Evolutionary conservation across 345 rosid genomes (phyloP).

Genomic region (Noccaea bulbosa): DNA sequence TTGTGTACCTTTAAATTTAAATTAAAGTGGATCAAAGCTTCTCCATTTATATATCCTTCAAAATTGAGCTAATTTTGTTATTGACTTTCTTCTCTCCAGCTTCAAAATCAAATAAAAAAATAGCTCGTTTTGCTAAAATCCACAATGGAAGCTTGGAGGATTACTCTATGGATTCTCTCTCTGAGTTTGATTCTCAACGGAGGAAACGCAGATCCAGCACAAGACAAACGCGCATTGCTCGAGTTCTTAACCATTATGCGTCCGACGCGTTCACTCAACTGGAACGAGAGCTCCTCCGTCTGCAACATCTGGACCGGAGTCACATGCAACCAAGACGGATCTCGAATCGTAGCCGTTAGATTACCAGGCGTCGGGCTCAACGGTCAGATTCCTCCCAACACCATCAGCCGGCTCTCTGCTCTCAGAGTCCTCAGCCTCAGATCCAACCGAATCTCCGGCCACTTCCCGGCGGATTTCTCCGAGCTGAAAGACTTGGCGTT

Average conservation of each 20-base stretch:
- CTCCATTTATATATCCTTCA: constrained; percentile 30
- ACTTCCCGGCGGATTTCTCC: constrained; percentile 69
- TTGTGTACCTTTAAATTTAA: constrained; percentile 42
- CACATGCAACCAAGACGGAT: constrained; percentile 65
- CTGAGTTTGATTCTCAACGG: constrained; percentile 40
- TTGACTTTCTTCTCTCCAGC: constrained; percentile 25
- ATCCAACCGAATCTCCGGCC: constrained; percentile 73
- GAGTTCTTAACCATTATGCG: constrained; percentile 62
- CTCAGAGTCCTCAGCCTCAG: constrained; percentile 85
- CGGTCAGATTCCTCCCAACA: constrained; percentile 81
- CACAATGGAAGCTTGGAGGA: constrained; percentile 40
- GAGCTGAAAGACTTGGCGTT: constrained; percentile 65
- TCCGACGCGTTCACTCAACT: constrained; percentile 73
- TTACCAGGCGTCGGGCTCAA: constrained; percentile 86
- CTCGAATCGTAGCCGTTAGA: constrained; percentile 70
- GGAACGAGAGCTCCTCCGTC: constrained; percentile 62
- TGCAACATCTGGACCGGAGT: constrained; percentile 85
- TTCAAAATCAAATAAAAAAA: constrained; percentile 50
- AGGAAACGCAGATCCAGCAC: constrained; percentile 57
- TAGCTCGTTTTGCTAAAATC: constrained; percentile 52
- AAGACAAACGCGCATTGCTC: constrained; percentile 85
- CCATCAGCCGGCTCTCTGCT: constrained; percentile 72
- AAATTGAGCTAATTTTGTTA: constrained; percentile 27
- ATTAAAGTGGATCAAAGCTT: constrained; percentile 46
- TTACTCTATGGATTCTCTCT: constrained; percentile 41